Evolutionary conservation across 2,329 filamentous ascomycete species (phyloP).

Genomic region (Penicillium sp.): DNA sequence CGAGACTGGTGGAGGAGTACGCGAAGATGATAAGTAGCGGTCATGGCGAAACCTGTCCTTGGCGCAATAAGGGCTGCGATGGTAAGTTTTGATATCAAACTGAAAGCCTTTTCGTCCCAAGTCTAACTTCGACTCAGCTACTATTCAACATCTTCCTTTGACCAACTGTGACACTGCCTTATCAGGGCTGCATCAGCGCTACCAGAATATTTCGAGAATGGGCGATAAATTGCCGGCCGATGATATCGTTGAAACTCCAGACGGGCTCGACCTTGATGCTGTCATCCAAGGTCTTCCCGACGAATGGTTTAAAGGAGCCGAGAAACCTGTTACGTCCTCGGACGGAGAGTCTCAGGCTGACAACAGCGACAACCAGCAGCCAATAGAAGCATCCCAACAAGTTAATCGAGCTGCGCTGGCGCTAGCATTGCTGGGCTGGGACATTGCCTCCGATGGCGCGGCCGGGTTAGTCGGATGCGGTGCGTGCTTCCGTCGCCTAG

Average conservation of each 20-base stretch:
- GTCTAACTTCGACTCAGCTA: slow-evolving; percentile 44
- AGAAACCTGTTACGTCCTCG: neutral
- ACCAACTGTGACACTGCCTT: slow-evolving; percentile 62
- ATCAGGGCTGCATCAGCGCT: slow-evolving; percentile 60
- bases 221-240: slow-evolving; percentile 38
- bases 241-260: slow-evolving; percentile 32
- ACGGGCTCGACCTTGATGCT: slow-evolving; percentile 33
- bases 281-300: slow-evolving; percentile 32
- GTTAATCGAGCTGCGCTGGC: slow-evolving; percentile 64
- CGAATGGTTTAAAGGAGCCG: slow-evolving; percentile 21
- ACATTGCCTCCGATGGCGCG: slow-evolving; percentile 50
- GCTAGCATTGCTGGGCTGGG: slow-evolving; percentile 74
- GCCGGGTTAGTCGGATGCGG: slow-evolving; percentile 72
- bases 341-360: neutral
- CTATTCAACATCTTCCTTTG: slow-evolving; percentile 65
- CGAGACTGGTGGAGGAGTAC: slow-evolving; percentile 75
- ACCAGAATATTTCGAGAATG: slow-evolving; percentile 53
- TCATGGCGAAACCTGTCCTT: slow-evolving; percentile 79
- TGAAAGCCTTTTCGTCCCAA: slow-evolving; percentile 6
- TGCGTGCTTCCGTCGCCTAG: slow-evolving; percentile 82
- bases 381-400: slow-evolving; percentile 1
- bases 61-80: slow-evolving; percentile 85
- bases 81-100: slow-evolving; percentile 48
- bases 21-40: slow-evolving; percentile 68
- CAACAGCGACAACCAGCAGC: slow-evolving; percentile 1